phyloP scores from a whole-genome alignment of 495 filamentous ascomycete species.

The Hypomontagnella submonticulosa region DNA sequence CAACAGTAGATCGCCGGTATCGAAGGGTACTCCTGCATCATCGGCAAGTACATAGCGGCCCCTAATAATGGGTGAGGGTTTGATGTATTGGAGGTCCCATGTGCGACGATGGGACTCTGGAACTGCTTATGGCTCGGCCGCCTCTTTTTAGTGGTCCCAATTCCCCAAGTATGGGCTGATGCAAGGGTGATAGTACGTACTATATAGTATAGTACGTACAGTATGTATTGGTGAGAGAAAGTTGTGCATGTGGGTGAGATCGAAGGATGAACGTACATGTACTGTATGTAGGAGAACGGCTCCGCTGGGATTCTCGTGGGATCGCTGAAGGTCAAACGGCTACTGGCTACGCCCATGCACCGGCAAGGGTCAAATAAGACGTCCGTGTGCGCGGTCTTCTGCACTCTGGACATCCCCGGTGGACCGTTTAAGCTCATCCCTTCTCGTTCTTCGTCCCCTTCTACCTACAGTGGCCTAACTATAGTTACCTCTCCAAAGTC shows the following conservation, averaged over 20 bases:
- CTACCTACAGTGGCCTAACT: not conserved
- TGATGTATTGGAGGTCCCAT: slow-evolving; percentile 50
- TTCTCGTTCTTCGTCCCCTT: slow-evolving; percentile 34
- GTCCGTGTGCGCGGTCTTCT: slow-evolving; percentile 45
- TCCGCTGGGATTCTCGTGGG: slow-evolving; percentile 47
- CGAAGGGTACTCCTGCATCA: slow-evolving; percentile 58
- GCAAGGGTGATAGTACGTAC: slow-evolving; percentile 33
- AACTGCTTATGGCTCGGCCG: slow-evolving; percentile 43
- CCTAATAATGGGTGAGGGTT: slow-evolving; percentile 57
- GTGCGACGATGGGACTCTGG: slow-evolving; percentile 55
- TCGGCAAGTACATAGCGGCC: slow-evolving; percentile 55
- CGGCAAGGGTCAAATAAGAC: slow-evolving; percentile 43
- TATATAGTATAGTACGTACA: slow-evolving; percentile 22
- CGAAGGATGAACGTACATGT: slow-evolving; percentile 41
- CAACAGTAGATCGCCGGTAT: slow-evolving; percentile 57
- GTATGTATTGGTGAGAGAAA: slow-evolving; percentile 29
- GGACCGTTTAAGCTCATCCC: slow-evolving; percentile 48
- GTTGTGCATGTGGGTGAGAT: slow-evolving; percentile 46
- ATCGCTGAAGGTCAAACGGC: slow-evolving; percentile 48
- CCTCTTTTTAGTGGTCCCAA: slow-evolving; percentile 45
- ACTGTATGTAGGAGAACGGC: slow-evolving; percentile 37
- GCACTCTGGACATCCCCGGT: slow-evolving; percentile 46
- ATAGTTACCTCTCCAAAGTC: slow-evolving; percentile 17
- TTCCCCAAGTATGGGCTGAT: slow-evolving; percentile 45
- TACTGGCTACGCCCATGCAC: slow-evolving; percentile 45